A percentile compares a stretch with the other conserved stretches of the same genome.
phyloP scores from a whole-genome alignment of 257 asterid species.

The Scutellaria minor region DNA sequence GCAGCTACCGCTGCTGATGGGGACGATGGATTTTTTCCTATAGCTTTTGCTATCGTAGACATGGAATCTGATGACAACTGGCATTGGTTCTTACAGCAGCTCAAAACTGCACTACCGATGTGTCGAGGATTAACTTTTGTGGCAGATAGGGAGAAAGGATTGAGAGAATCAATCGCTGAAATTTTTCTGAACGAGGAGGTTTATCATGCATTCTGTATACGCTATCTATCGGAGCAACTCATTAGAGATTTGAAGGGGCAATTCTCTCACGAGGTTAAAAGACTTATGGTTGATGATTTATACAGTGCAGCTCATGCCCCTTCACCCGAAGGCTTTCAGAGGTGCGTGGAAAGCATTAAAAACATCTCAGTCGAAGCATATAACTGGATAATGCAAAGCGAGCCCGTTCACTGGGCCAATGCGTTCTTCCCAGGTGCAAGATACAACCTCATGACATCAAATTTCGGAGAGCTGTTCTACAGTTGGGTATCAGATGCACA shows the following conservation, averaged over 20 bases:
- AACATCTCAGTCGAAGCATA: conserved; percentile 79
- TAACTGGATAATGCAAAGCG: conserved; percentile 86
- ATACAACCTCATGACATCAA: conserved; percentile 76
- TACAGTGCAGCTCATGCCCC: conserved; percentile 70
- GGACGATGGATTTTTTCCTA: conserved; percentile 78
- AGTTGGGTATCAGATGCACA: conserved; percentile 90
- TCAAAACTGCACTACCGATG: conserved; percentile 65
- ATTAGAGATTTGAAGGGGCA: conserved; percentile 79
- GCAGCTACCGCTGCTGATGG: conserved; percentile 98
- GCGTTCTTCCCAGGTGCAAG: conserved; percentile 83
- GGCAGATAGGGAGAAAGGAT: conserved; percentile 89
- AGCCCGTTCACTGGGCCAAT: conserved; percentile 91
- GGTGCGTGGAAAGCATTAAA: conserved; percentile 74
- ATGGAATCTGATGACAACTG: conserved; percentile 87
- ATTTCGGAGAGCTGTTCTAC: conserved; percentile 84
- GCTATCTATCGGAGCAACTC: conserved; percentile 83
- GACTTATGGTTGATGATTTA: conserved; percentile 82
- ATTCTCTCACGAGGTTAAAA: conserved; percentile 86
- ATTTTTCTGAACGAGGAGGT: conserved; percentile 73
- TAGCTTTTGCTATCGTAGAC: conserved; percentile 96
- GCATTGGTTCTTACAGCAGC: conserved; percentile 90
- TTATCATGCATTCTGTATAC: conserved; percentile 79
- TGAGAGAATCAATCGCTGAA: conserved; percentile 72
- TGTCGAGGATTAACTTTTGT: conserved; percentile 75
- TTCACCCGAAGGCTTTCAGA: conserved; percentile 71